phyloP scores from a whole-genome alignment of 2,329 filamentous ascomycete genomes.

The Aureobasidium sp. region DNA sequence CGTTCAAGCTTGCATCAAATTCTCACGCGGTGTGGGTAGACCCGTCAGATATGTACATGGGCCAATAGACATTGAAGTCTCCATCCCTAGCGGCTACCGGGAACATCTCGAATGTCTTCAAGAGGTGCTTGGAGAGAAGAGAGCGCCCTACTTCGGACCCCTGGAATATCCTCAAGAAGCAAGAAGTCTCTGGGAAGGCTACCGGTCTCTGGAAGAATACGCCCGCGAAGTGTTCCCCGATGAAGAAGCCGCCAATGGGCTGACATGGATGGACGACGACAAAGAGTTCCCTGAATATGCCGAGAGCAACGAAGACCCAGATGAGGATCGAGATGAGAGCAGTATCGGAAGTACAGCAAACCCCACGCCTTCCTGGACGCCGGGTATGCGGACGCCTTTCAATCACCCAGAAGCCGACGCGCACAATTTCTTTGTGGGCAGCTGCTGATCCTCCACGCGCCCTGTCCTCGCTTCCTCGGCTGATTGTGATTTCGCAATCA shows the following conservation, averaged over 20 bases:
- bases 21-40: slow-evolving; percentile 69
- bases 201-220: slow-evolving; percentile 86
- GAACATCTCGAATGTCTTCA: slow-evolving; percentile 69
- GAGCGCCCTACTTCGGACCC: slow-evolving; percentile 57
- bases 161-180: slow-evolving; percentile 63
- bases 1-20: slow-evolving; percentile 70
- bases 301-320: slow-evolving; percentile 20
- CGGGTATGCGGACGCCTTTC: slow-evolving; percentile 18
- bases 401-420: slow-evolving; percentile 18
- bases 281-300: slow-evolving; percentile 17
- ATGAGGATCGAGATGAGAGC: slow-evolving; percentile 16
- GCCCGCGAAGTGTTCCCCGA: slow-evolving; percentile 88
- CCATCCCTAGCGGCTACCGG: slow-evolving; percentile 80
- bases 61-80: slow-evolving; percentile 76
- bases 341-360: slow-evolving; percentile 11
- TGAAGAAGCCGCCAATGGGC: slow-evolving; percentile 88
- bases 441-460: slow-evolving; percentile 11
- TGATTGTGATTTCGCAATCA: neutral
- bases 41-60: slow-evolving; percentile 71
- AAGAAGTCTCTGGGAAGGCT: slow-evolving; percentile 82
- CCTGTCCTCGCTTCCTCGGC: neutral
- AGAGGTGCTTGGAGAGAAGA: slow-evolving; percentile 51
- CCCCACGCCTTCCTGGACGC: slow-evolving; percentile 16
- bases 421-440: slow-evolving; percentile 20
- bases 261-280: slow-evolving; percentile 78